phyloP scores from a whole-genome alignment of 768 basidiomycete genomes.

The Suillus weaverae region DNA sequence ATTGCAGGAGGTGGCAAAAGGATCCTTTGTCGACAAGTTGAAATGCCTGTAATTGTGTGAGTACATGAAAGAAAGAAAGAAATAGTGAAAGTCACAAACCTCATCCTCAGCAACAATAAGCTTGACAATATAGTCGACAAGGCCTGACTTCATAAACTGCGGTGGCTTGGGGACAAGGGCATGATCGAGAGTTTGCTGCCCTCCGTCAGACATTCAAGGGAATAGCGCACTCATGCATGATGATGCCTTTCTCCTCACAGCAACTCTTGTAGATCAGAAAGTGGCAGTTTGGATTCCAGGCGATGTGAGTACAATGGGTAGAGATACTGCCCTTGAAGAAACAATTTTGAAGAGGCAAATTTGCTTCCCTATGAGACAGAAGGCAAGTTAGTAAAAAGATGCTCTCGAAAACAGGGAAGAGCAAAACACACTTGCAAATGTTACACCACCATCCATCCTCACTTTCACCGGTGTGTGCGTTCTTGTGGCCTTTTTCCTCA shows the following conservation, averaged over 20 bases:
- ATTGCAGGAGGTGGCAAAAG: not conserved
- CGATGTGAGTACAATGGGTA: constrained; percentile 1
- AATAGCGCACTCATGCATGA: not conserved
- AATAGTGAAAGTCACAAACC: not conserved
- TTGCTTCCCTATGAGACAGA: not conserved
- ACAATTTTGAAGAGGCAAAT: not conserved
- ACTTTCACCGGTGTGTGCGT: not conserved
- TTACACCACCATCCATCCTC: constrained; percentile 1
- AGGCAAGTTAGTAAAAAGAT: not conserved
- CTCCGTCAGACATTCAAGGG: not conserved
- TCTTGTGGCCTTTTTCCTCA: not conserved
- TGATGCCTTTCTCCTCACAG: constrained; percentile 2
- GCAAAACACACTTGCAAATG: not conserved
- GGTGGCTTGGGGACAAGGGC: constrained; percentile 5
- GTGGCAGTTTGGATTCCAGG: not conserved
- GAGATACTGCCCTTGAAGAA: constrained; percentile 1
- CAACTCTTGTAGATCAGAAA: not conserved
- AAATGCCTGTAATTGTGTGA: not conserved
- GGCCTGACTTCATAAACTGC: not conserved
- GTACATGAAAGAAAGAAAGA: not conserved
- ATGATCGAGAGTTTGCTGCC: not conserved
- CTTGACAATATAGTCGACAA: constrained; percentile 4
- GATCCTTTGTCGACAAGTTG: not conserved
- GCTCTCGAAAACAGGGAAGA: not conserved
- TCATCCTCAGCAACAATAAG: constrained; percentile 1